Evolutionary conservation across 225 moss, liverwort and hornwort species (phyloP).

Genomic region (Physcomitrellopsis africana): DNA sequence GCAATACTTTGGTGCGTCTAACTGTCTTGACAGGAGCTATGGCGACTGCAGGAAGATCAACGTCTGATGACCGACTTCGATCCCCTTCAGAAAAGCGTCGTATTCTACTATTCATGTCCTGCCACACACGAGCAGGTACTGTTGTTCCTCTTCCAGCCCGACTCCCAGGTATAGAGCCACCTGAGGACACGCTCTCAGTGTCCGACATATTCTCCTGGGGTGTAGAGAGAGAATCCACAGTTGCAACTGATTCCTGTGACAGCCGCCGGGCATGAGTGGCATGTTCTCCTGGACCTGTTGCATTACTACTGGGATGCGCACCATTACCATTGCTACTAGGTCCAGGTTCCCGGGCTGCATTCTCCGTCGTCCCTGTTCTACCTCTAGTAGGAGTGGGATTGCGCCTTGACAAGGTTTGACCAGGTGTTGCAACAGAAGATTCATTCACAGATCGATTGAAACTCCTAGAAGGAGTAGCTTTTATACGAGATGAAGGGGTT

Average conservation of each 20-base stretch:
- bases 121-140: constrained; percentile 94
- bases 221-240: constrained; percentile 56
- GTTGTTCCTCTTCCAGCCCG: constrained; percentile 66
- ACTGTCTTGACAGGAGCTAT: constrained; percentile 63
- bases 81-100: constrained; percentile 77
- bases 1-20: constrained; percentile 54
- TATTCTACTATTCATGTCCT: constrained; percentile 72
- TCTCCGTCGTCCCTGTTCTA: constrained; percentile 36
- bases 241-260: constrained; percentile 79
- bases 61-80: constrained; percentile 65
- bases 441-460: constrained; percentile 53
- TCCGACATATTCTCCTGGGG: constrained; percentile 75
- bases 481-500: constrained; percentile 57
- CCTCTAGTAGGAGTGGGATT: constrained; percentile 54
- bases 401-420: constrained; percentile 35
- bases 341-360: constrained; percentile 27
- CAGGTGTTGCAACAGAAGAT: constrained; percentile 33
- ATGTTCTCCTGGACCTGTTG: constrained; percentile 42
- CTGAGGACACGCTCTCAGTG: constrained; percentile 92
- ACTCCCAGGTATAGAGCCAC: constrained; percentile 65
- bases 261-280: constrained; percentile 59
- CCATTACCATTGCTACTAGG: constrained; percentile 35
- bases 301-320: constrained; percentile 20
- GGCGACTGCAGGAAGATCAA: constrained; percentile 60
- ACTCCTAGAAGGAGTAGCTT: constrained; percentile 46